These are phyloP conservation scores for Boletellus ananas DNA, from an alignment of 768 basidiomycete genomes.

Conservation along the genomic window DNA sequence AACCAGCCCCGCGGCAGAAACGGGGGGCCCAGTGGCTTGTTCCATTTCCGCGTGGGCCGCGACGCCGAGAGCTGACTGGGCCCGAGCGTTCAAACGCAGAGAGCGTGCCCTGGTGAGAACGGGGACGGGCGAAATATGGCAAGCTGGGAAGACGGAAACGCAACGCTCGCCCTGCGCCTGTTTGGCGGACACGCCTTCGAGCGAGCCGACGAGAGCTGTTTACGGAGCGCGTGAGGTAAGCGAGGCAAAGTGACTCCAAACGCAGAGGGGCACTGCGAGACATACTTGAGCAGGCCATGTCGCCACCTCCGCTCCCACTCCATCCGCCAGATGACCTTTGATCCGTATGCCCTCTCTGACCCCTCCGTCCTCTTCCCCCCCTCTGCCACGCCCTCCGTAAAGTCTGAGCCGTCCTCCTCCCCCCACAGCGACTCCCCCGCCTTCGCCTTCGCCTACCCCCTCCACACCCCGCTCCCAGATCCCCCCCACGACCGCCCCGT, in stretches of 20 bases:
- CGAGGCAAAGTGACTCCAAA: neutral
- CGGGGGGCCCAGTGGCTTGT: neutral
- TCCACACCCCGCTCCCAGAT: neutral
- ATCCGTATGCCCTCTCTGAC: constrained; percentile 20
- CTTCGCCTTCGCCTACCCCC: constrained; percentile 25
- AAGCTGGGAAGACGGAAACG: neutral
- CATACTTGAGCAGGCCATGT: neutral
- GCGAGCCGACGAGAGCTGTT: neutral
- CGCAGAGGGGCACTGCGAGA: no score
- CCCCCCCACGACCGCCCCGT: constrained; percentile 1
- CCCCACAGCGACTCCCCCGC: constrained; percentile 17
- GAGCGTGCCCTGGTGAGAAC: neutral
- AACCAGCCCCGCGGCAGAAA: neutral
- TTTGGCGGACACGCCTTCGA: no score
- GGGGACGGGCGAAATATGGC: neutral
- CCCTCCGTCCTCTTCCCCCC: neutral
- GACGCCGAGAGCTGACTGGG: no score
- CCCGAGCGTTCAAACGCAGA: neutral
- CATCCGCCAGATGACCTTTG: constrained; percentile 20
- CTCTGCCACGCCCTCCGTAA: constrained; percentile 21
- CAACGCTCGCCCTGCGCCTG: no score
- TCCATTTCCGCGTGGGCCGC: neutral
- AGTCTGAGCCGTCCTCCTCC: constrained; percentile 28
- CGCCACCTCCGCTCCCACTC: neutral
- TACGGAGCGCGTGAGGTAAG: neutral